Base-by-base conservation (phyloP, 2,329 filamentous ascomycete species). In the Exserohilum turcica region DNA sequence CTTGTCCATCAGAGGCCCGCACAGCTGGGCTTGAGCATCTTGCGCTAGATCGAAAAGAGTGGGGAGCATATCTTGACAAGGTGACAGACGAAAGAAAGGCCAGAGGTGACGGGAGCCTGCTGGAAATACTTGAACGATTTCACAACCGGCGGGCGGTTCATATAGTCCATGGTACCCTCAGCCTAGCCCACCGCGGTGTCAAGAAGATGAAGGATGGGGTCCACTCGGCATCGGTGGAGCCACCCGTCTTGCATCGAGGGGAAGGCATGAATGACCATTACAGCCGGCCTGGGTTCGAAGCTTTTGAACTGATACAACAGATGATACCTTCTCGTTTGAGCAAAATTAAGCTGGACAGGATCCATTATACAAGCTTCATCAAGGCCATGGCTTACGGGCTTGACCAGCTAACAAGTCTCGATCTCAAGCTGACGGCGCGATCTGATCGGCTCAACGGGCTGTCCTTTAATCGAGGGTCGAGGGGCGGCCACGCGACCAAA, bases 61-160 rank as follows among this genome's bases (percentile, higher is more conserved):
- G 44, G 38, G 48, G 52, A 27, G 44, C 37, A 12, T 60, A 59
- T 33, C 7, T 56, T 3, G 21, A 42, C 6, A 51, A 51, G 12
- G 8, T 48, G 1, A 19, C 44, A 4, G 61, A 64, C 6, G 56
- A 61, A 29, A 40, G 33, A n/a, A 15, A 12, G 9, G 24, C 37
- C 12, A 33, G 37, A 24, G 9, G 12, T 4, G 6, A 6, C 0
- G 16, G 3, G n/a, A 15, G 9, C 13, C 21, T 6, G 8, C 15
- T 35, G n/a, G 10, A 39, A 3, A 13, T 18, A 6, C 18, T 56
- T 9, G 13, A n/a, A 3, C 19, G 12, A 7, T 59, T 54, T 8
- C 18, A 47, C 1, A 59, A 59, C 10, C 15, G 54, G 13, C 39
- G 10, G 0, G 52, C 37, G 1, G 28, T 59, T 21, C 16, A 37